These are phyloP conservation scores for Lentinula lateritia DNA, from an alignment of 768 basidiomycete species.

Conservation along the genomic window DNA sequence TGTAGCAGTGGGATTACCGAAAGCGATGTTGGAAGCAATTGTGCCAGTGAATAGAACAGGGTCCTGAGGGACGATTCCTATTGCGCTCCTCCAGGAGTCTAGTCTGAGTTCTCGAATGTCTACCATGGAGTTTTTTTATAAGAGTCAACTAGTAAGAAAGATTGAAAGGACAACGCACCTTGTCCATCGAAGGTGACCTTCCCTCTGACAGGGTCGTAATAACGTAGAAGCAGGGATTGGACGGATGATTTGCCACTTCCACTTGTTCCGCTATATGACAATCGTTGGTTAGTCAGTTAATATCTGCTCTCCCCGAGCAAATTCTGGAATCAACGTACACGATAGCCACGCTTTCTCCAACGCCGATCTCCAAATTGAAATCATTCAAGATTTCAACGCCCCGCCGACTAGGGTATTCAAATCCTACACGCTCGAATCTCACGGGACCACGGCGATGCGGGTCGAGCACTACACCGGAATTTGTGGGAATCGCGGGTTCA, in stretches of 20 bases:
- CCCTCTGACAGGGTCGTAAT: slow-evolving; percentile 85
- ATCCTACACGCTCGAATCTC: slow-evolving; percentile 77
- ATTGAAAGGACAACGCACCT: slow-evolving; percentile 36
- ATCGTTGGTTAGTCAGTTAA: not conserved
- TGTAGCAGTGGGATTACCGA: slow-evolving; percentile 70
- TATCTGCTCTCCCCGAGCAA: not conserved
- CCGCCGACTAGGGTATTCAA: slow-evolving; percentile 85
- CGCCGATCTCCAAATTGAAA: slow-evolving; percentile 72
- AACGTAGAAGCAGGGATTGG: slow-evolving; percentile 79
- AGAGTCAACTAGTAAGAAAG: not conserved
- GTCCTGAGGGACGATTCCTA: slow-evolving; percentile 96
- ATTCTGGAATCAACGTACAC: slow-evolving; percentile 55
- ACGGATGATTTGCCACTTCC: slow-evolving; percentile 94
- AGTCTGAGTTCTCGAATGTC: slow-evolving; percentile 86
- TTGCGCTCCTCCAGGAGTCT: slow-evolving; percentile 81
- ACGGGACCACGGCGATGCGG: slow-evolving; percentile 60
- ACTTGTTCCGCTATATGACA: slow-evolving; percentile 66
- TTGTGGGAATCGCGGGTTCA: slow-evolving; percentile 63
- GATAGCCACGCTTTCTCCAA: slow-evolving; percentile 86
- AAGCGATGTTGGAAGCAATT: slow-evolving; percentile 92
- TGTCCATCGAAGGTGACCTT: slow-evolving; percentile 82
- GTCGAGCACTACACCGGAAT: slow-evolving; percentile 52
- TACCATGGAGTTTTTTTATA: slow-evolving; percentile 17
- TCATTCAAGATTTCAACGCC: slow-evolving; percentile 79
- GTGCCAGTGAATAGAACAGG: slow-evolving; percentile 89